Evolutionary conservation across 1,139 yeast genomes (phyloP), one percentile per base, ranked within the genome.

Genomic region (Meyerozyma athensensis): DNA sequence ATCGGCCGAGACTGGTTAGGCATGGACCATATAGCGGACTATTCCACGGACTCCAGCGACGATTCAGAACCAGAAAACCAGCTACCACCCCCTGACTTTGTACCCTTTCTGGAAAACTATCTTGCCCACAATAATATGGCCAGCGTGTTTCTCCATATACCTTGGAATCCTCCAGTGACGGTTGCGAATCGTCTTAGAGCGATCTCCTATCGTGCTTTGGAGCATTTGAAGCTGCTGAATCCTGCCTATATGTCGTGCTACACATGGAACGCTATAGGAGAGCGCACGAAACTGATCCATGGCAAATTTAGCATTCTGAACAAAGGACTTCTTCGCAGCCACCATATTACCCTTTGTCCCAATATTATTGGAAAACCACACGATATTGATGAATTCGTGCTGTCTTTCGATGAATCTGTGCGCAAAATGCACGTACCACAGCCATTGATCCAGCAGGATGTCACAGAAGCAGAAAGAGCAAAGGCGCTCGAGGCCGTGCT

Each of bases 301-400:
- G 47, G 47, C 3, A 14, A 24, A 9, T 41, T 36, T 17, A 43
- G 42, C 5, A 24, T 19, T 19, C 14, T 40, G 7, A 43, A 43
- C 24, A 36, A 31, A 16, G 10, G 28, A 17, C 23, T 42, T 13
- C 18, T 44, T 22, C 39, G 39, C 19, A 40, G 42, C 6, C 46
- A 47, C 31, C 58, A 54, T 32, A 44, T 53, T 10, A 41, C 53
- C 2, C 23, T 53, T 6, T 45, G 38, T 26, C 49, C 52, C 12
- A 54, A 54, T 28, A 28, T 50, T 12, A 20, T 4, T 4, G 49
- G 44, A 4, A 44, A 46, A 5, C 36, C 35, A 2, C 44, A 45
- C 26, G 36, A 45, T 28, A 30, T 48, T 8, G 35, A 33, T 8
- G 44, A 42, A 22, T 38, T 52, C 33, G 30, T 23, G 3, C 37